A percentile compares a stretch with the other conserved stretches of the same genome.
Conservation (phyloP, 2,329 filamentous ascomycete genomes). For the Colletotrichum aenigma region DNA sequence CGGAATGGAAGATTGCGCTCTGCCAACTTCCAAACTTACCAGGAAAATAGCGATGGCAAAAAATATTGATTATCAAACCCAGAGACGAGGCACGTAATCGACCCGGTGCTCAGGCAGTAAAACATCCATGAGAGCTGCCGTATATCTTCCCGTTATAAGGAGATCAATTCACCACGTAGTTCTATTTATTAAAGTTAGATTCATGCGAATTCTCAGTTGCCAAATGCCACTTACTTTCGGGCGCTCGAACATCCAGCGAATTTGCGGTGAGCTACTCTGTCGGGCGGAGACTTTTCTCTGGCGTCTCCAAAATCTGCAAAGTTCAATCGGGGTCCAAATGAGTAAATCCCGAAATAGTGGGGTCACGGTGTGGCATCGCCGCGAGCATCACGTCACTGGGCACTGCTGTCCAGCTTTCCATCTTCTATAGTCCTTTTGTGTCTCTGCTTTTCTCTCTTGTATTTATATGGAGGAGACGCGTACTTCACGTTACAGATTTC, state of each 20-base stretch:
- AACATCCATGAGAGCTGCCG: neutral
- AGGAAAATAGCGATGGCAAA: neutral
- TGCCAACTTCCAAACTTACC: fast-evolving
- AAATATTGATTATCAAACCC: fast-evolving
- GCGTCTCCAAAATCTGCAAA: neutral
- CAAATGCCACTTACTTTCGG: neutral
- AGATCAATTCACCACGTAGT: fast-evolving
- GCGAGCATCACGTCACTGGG: neutral
- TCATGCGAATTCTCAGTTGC: neutral
- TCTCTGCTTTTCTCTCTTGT: neutral
- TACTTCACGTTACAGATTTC: fast-evolving
- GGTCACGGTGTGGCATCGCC: neutral
- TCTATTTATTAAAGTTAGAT: fast-evolving
- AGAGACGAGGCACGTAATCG: neutral
- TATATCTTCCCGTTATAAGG: neutral
- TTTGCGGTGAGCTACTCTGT: neutral
- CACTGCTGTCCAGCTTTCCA: neutral
- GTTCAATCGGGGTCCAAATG: neutral
- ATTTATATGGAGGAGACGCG: neutral
- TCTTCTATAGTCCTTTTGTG: neutral
- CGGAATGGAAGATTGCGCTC: fast-evolving
- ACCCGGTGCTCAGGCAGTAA: fast-evolving
- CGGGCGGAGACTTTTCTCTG: fast-evolving
- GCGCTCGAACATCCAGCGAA: neutral
- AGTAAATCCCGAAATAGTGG: neutral